Evolutionary conservation across 129 eudicot species (phyloP).

Genomic region (Artemisia annua): DNA sequence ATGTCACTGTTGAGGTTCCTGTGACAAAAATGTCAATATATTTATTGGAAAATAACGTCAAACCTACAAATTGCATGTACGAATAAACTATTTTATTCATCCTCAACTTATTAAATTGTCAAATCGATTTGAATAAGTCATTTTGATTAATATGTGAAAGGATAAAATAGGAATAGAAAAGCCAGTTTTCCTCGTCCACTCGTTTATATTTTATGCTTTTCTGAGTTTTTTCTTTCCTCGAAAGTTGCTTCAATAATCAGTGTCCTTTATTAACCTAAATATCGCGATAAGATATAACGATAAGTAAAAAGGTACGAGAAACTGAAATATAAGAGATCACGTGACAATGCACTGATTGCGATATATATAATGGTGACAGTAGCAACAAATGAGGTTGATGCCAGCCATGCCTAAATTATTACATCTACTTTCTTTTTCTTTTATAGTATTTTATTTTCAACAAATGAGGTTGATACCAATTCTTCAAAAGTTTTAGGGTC

Average conservation of each 20-base stretch:
- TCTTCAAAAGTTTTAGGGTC: no score
- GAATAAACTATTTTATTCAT: no score
- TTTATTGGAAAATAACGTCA: no score
- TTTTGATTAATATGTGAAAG: not conserved
- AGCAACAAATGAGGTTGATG: constrained; percentile 31
- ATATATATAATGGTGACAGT: constrained; percentile 23
- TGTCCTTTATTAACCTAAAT: constrained; percentile 1
- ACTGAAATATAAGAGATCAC: constrained; percentile 11
- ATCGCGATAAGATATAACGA: constrained; percentile 20
- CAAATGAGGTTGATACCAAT: no score
- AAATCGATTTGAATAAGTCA: not conserved
- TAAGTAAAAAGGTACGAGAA: not conserved
- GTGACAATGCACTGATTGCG: constrained; percentile 21
- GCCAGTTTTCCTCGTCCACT: constrained; percentile 23
- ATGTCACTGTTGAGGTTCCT: no score
- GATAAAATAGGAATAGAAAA: constrained; percentile 11
- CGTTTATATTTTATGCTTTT: constrained; percentile 22
- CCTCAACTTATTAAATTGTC: not conserved
- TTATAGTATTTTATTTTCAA: not conserved
- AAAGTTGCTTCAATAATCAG: constrained; percentile 22
- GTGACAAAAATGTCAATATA: no score
- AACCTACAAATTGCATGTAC: no score
- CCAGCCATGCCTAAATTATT: constrained; percentile 31
- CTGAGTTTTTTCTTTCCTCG: constrained; percentile 23
- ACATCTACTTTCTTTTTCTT: constrained; percentile 9